Evolutionary conservation across 495 filamentous ascomycete species (phyloP).

Genomic region (Aspergillus indologenus): DNA sequence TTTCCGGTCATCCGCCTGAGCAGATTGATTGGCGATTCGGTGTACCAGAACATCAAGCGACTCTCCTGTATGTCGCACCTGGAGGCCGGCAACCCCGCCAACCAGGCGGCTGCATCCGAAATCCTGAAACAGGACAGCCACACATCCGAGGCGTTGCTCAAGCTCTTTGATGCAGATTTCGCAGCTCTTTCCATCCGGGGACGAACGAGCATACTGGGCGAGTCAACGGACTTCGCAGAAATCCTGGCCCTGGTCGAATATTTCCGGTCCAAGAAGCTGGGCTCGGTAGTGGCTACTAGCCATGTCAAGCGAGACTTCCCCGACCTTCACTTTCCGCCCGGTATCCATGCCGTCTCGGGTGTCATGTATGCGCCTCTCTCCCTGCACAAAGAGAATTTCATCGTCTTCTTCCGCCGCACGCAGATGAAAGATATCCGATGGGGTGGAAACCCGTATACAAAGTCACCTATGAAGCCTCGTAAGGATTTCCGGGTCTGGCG

Average conservation of each 20-base stretch:
- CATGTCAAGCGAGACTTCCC: conserved; percentile 74
- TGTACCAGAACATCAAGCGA: conserved; percentile 84
- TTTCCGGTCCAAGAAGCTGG: conserved; percentile 64
- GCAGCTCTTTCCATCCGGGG: conserved; percentile 76
- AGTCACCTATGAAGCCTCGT: not conserved
- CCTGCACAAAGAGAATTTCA: conserved; percentile 71
- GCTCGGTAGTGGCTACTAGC: conserved; percentile 68
- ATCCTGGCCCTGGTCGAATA: conserved; percentile 79
- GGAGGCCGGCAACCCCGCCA: not conserved
- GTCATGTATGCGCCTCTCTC: conserved; percentile 77
- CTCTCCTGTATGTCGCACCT: conserved; percentile 53
- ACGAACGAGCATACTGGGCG: conserved; percentile 79
- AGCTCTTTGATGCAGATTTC: conserved; percentile 58
- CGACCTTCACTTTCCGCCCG: conserved; percentile 72
- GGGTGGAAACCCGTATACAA: not conserved
- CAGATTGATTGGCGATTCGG: conserved; percentile 84
- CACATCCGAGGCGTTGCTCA: not conserved
- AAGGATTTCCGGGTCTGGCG: not conserved
- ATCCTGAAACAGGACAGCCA: not conserved
- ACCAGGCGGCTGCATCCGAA: not conserved
- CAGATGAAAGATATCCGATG: not conserved
- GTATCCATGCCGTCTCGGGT: conserved; percentile 71
- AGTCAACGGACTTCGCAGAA: conserved; percentile 71
- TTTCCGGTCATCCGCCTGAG: conserved; percentile 95
- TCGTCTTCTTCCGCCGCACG: conserved; percentile 73